Percentiles rank a stretch among this genome's conserved stretches.
phyloP scores from a whole-genome alignment of 2,329 filamentous ascomycete species.

The Nothophaeocryptopus gaeumannii region DNA sequence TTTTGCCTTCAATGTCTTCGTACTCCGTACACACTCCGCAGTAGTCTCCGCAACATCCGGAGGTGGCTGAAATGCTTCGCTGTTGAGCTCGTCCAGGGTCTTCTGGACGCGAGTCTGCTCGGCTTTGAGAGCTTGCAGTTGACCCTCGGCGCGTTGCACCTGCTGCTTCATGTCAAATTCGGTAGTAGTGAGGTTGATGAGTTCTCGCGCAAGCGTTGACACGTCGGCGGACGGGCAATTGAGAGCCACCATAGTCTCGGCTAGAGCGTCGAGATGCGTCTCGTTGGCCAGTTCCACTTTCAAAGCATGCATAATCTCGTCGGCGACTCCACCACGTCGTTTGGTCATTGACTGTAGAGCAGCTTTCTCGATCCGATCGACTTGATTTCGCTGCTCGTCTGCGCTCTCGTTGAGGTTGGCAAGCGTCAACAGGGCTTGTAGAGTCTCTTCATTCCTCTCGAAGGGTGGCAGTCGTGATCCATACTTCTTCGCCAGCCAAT shows the following conservation, averaged over 20 bases:
- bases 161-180: conserved; percentile 32
- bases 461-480: conserved; percentile 65
- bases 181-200: conserved; percentile 16
- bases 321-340: conserved; percentile 13
- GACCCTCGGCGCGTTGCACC: conserved; percentile 22
- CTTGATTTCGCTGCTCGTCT: conserved; percentile 64
- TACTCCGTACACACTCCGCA: conserved; percentile 68
- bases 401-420: conserved; percentile 73
- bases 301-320: conserved; percentile 22
- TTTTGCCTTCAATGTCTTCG: conserved; percentile 53
- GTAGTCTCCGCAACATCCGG: conserved; percentile 64
- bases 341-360: conserved; percentile 55
- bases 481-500: conserved; percentile 74
- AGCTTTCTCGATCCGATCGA: conserved; percentile 58
- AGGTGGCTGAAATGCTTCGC: conserved; percentile 43
- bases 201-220: conserved; percentile 24
- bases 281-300: conserved; percentile 28
- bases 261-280: conserved; percentile 35
- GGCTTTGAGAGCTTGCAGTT: conserved; percentile 25
- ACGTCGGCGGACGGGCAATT: conserved; percentile 30
- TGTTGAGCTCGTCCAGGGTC: conserved; percentile 24
- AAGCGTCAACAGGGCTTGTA: conserved; percentile 70
- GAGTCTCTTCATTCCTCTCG: conserved; percentile 82
- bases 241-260: conserved; percentile 38
- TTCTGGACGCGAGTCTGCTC: conserved; percentile 25